phyloP scores from a whole-genome alignment of 176 grass and related monocot species.

The Hyparrhenia diplandra region DNA sequence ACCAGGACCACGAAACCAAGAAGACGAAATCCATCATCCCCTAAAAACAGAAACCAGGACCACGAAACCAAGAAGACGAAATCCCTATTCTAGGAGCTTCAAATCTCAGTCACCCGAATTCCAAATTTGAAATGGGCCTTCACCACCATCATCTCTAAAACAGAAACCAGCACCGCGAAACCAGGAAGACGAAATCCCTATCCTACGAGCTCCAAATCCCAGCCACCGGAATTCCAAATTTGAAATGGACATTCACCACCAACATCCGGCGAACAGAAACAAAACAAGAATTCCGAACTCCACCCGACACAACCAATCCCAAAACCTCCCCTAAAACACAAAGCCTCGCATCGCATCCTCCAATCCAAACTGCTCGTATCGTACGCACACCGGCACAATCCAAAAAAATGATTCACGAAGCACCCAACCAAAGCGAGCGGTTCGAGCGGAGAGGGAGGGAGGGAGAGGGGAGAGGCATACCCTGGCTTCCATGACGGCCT shows the following conservation, averaged over 20 bases:
- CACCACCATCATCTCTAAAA: not conserved
- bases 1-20: not conserved
- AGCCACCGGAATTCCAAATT: not conserved
- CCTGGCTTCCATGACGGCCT: conserved; percentile 54
- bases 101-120: not conserved
- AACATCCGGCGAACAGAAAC: not conserved
- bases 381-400: not conserved
- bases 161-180: not conserved
- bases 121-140: not conserved
- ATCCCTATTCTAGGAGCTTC: not conserved
- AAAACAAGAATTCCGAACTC: conserved; percentile 22
- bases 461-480: not conserved
- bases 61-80: not conserved
- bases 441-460: not conserved
- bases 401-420: not conserved
- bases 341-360: not conserved
- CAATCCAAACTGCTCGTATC: not conserved
- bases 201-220: not conserved
- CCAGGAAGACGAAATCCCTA: not conserved
- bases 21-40: not conserved
- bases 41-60: not conserved
- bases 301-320: not conserved
- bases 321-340: conserved; percentile 29
- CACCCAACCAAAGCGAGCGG: not conserved
- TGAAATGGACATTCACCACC: not conserved